These are phyloP conservation scores for Amanita pseudoporphyria DNA, from an alignment of 768 basidiomycete species.

Conservation along the genomic window DNA sequence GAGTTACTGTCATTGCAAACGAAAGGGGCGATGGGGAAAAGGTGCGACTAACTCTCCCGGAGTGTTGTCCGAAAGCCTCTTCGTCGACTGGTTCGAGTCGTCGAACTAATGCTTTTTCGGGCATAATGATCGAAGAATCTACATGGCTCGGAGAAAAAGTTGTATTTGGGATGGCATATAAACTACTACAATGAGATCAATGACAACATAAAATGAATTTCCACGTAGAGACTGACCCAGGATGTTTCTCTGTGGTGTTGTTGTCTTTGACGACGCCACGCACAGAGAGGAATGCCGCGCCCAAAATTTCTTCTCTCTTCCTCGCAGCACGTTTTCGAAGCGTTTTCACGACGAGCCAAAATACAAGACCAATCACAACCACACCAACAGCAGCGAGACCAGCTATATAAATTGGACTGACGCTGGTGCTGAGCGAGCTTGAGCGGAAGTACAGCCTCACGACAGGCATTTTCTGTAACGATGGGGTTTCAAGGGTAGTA, in stretches of 20 bases:
- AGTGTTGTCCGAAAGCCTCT: not conserved
- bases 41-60: slow-evolving; percentile 13
- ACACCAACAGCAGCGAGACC: slow-evolving; percentile 41
- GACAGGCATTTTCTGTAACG: not conserved
- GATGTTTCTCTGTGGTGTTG: slow-evolving; percentile 16
- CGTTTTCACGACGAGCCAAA: slow-evolving; percentile 34
- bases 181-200: slow-evolving; percentile 9
- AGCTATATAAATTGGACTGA: slow-evolving; percentile 31
- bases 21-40: not conserved
- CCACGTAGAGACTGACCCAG: slow-evolving; percentile 15
- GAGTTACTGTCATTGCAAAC: not conserved
- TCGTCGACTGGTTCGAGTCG: not conserved
- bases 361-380: slow-evolving; percentile 25
- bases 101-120: slow-evolving; percentile 3
- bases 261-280: slow-evolving; percentile 34
- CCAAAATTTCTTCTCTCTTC: slow-evolving; percentile 26
- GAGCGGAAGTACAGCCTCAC: slow-evolving; percentile 6
- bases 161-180: slow-evolving; percentile 2
- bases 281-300: slow-evolving; percentile 37
- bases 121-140: slow-evolving; percentile 1
- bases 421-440: not conserved
- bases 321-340: slow-evolving; percentile 29
- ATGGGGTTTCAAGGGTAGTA: not conserved
- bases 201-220: not conserved
- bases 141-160: slow-evolving; percentile 1